Evolutionary conservation across 495 filamentous ascomycete species (phyloP), one percentile per base, ranked within the genome.

Genomic region (Annulohypoxylon maeteangense): DNA sequence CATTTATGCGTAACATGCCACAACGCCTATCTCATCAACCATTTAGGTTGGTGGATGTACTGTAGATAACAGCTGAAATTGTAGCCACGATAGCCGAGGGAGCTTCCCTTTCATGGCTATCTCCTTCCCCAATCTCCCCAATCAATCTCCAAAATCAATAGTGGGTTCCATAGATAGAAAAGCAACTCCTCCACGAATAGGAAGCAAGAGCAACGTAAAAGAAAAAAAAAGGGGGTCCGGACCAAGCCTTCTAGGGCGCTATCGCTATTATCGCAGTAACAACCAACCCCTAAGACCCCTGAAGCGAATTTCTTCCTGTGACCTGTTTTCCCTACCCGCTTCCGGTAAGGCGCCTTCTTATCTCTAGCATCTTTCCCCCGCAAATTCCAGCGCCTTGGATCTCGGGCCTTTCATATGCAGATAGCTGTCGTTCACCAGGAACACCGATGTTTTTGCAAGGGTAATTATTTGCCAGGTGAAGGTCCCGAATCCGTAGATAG

Each of bases 381-480:
- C 62, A 71, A 67, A 71, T 71, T 42, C 69, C 69, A 45, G 53
- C 58, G 51, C 59, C 63, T 51, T 63, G 69, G 69, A 63, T 63
- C 63, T 29, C 14, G 25, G 50, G 7, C 50, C 48, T 32, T 58
- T 23, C 44, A 58, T 18, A 63, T 48, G 45, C 45, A 25, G 63
- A 48, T 57, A 12, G 18, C 59, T 29, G 45, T 40, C 44, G 16
- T 36, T 47, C 66, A 31, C 42, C 27, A 40, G 57, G 48, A 51
- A 36, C 16, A 25, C 16, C 31, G 42, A 25, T 20, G 36, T 56
- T 31, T 54, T 45, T 20, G n/a, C 40, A 44, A 44, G 40, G 40
- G 40, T 44, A 12, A 44, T 44, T 44, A 44, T 18, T 44, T 44
- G 40, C 40, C 16, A 11, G 57, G 40, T n/a, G 40, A 58, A 7